These are phyloP conservation scores for Nectriaceae sp. DNA, from an alignment of 2,329 filamentous ascomycete genomes.

Conservation along the genomic window DNA sequence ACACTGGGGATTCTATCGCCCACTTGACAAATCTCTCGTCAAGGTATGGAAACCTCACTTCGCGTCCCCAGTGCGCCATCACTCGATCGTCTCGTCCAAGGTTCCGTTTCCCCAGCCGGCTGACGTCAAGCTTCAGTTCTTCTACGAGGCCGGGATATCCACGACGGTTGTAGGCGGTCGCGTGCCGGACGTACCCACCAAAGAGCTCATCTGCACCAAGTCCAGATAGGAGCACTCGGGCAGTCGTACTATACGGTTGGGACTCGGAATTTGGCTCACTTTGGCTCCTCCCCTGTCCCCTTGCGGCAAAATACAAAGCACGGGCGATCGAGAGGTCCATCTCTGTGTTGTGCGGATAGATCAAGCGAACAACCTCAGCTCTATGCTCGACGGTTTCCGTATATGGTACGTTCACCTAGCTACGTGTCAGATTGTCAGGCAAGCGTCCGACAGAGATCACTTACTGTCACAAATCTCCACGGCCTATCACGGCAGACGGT, in stretches of 20 bases:
- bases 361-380: slow-evolving; percentile 70
- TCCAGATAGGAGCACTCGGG: slow-evolving; percentile 85
- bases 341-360: slow-evolving; percentile 93
- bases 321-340: slow-evolving; percentile 97
- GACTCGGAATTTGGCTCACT: slow-evolving; percentile 26
- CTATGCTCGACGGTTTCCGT: slow-evolving; percentile 70
- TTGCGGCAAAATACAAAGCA: slow-evolving; percentile 92
- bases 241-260: slow-evolving; percentile 63
- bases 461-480: slow-evolving; percentile 81
- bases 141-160: slow-evolving; percentile 74
- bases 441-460: slow-evolving; percentile 17
- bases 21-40: slow-evolving; percentile 86
- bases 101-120: slow-evolving; percentile 88
- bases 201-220: slow-evolving; percentile 96
- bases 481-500: slow-evolving; percentile 65
- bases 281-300: slow-evolving; percentile 62
- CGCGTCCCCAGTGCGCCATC: slow-evolving; percentile 85
- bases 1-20: slow-evolving; percentile 73
- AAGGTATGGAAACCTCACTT: slow-evolving; percentile 87
- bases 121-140: slow-evolving; percentile 84
- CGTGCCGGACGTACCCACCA: slow-evolving; percentile 86
- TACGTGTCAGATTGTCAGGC: not conserved
- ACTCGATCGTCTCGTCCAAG: slow-evolving; percentile 91
- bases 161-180: slow-evolving; percentile 68
- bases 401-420: slow-evolving; percentile 78